These are phyloP conservation scores for Candida jianshihensis DNA, from an alignment of 805 yeast species.

Conservation along the genomic window DNA sequence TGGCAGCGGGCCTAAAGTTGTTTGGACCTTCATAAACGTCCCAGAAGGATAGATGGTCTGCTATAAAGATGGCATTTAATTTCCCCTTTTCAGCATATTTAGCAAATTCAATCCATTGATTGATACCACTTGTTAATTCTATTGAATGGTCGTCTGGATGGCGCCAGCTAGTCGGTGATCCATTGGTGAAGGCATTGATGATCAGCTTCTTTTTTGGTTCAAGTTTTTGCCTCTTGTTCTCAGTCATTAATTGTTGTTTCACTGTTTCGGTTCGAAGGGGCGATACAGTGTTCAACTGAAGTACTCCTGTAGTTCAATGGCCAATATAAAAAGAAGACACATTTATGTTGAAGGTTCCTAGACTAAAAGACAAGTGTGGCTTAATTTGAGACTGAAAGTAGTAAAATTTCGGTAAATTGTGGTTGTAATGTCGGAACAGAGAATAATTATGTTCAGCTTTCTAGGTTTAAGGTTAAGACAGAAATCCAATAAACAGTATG, in stretches of 20 bases:
- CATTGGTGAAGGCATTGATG: conserved; percentile 3
- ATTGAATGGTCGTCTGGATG: conserved; percentile 3
- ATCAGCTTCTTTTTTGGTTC: conserved; percentile 2
- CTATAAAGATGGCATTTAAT: conserved; percentile 29
- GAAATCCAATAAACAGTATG: too few species aligned
- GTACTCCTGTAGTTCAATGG: too few species aligned
- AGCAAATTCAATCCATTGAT: conserved; percentile 26
- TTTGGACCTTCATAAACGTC: conserved; percentile 32
- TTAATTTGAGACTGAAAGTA: too few species aligned
- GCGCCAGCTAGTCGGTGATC: conserved; percentile 1
- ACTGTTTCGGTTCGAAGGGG: too few species aligned
- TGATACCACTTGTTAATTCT: conserved; percentile 1
- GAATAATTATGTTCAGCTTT: too few species aligned
- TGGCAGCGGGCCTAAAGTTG: conserved; percentile 25
- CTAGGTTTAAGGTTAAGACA: too few species aligned
- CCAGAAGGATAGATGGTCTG: conserved; percentile 30
- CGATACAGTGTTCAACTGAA: too few species aligned
- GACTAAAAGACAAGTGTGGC: too few species aligned
- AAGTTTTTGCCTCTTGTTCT: conserved; percentile 3
- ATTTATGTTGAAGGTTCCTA: too few species aligned
- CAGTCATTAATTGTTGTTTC: background rate
- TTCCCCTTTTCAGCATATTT: conserved; percentile 29
- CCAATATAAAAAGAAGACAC: too few species aligned
- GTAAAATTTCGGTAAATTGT: too few species aligned
- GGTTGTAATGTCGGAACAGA: too few species aligned